Conservation (phyloP, 352 stramenopile species). For the Phytophthora ramorum region DNA sequence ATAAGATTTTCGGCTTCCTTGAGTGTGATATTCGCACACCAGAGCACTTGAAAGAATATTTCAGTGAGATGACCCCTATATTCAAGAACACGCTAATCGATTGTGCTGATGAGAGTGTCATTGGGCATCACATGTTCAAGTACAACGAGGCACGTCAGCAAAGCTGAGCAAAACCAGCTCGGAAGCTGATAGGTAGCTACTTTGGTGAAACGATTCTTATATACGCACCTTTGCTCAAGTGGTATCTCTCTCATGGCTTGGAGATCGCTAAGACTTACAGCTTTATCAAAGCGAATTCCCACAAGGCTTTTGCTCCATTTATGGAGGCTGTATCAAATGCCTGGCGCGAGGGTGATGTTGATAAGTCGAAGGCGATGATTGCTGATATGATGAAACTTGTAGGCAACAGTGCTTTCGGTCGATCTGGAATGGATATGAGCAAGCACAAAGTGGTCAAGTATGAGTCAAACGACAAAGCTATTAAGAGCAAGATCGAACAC, state of each 20-base stretch:
- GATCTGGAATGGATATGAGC: not conserved
- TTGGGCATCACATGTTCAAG: slow-evolving; percentile 42
- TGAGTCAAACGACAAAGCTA: slow-evolving; percentile 7
- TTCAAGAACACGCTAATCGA: not conserved
- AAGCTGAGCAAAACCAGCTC: slow-evolving; percentile 11
- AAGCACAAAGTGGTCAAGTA: slow-evolving; percentile 26
- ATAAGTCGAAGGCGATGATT: slow-evolving; percentile 26
- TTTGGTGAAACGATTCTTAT: slow-evolving; percentile 46
- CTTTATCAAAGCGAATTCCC: not conserved
- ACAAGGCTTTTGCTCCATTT: slow-evolving; percentile 24
- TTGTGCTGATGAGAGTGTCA: slow-evolving; percentile 13
- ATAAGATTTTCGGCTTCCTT: not conserved
- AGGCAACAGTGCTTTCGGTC: slow-evolving; percentile 11
- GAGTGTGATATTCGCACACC: slow-evolving; percentile 3
- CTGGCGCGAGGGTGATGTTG: slow-evolving; percentile 31
- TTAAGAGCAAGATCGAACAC: slow-evolving; percentile 5
- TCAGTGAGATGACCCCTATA: not conserved
- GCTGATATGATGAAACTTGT: not conserved
- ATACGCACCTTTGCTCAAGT: slow-evolving; percentile 45
- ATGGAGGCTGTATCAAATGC: slow-evolving; percentile 33
- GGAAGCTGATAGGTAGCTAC: slow-evolving; percentile 41
- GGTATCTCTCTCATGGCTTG: slow-evolving; percentile 7
- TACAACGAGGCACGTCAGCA: slow-evolving; percentile 15
- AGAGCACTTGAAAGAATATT: not conserved
- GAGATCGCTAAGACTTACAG: too few species aligned